Percentiles rank a stretch among this genome's conserved stretches.
Conservation (phyloP, 2,329 filamentous ascomycete genomes). For the Magnaporthiopsis rhizophila region DNA sequence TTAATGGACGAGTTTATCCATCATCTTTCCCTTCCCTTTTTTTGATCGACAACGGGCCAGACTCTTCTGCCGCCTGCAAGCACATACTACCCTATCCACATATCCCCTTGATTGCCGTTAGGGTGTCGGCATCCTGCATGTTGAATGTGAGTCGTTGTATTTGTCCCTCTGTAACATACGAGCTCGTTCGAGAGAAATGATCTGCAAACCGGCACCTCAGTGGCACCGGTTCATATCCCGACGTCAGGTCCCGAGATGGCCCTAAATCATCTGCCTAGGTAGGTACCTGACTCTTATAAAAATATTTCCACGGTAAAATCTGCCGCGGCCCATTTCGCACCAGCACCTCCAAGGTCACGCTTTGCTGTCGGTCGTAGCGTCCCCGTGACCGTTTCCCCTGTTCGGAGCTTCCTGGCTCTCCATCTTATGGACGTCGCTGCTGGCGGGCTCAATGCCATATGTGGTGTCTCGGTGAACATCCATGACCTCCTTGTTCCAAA, state of each 20-base stretch:
- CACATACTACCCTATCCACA: background rate
- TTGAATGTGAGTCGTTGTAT: background rate
- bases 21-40: background rate
- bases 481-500: constrained; percentile 22
- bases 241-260: background rate
- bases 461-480: constrained; percentile 21
- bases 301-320: background rate
- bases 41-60: too few relatives aligned
- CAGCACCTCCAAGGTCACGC: background rate
- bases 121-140: too few relatives aligned
- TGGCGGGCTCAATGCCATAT: constrained; percentile 16
- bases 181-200: too few relatives aligned
- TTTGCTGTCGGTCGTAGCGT: background rate
- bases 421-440: constrained; percentile 19
- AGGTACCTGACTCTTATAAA: background rate
- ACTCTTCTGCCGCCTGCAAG: background rate
- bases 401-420: constrained; percentile 15
- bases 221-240: background rate
- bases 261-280: background rate
- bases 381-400: background rate
- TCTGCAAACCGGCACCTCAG: too few relatives aligned
- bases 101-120: too few relatives aligned
- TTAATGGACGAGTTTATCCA: background rate
- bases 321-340: background rate
- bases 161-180: too few relatives aligned